Conservation (phyloP, 176 grass and related monocot genomes). For the Neostapfia colusana region DNA sequence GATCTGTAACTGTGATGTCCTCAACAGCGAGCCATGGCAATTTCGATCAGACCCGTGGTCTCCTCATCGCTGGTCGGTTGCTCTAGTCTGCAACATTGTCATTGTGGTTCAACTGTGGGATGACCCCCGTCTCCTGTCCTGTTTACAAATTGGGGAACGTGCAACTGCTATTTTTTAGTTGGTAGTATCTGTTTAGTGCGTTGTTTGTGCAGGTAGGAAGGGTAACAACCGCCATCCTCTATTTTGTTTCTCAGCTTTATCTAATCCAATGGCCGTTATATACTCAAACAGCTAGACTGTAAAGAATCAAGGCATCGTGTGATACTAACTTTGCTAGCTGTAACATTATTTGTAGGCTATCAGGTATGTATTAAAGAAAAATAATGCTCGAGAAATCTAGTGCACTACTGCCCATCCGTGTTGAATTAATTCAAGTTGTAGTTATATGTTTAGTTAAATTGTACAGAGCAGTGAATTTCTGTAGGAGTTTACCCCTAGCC, state of each 20-base stretch:
- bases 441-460: conserved; percentile 10
- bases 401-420: conserved; percentile 2
- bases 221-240: background rate
- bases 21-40: background rate
- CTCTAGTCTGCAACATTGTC: conserved; percentile 18
- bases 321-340: background rate
- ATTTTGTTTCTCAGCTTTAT: background rate
- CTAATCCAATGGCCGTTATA: background rate
- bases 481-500: background rate
- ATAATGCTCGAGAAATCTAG: background rate
- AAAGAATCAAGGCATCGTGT: background rate
- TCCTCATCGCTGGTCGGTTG: background rate
- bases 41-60: background rate
- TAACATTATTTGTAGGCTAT: conserved; percentile 1
- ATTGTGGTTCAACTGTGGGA: background rate
- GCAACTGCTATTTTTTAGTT: background rate
- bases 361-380: background rate
- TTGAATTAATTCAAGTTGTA: background rate
- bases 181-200: background rate
- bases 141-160: background rate
- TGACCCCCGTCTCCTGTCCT: background rate
- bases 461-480: background rate
- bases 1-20: conserved; percentile 1
- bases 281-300: background rate
- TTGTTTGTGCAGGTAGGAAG: conserved; percentile 5